Evolutionary conservation across 1,284 basidiomycete species (phyloP), one percentile per base, ranked within the genome.

Genomic region (Golubevia sp.): DNA sequence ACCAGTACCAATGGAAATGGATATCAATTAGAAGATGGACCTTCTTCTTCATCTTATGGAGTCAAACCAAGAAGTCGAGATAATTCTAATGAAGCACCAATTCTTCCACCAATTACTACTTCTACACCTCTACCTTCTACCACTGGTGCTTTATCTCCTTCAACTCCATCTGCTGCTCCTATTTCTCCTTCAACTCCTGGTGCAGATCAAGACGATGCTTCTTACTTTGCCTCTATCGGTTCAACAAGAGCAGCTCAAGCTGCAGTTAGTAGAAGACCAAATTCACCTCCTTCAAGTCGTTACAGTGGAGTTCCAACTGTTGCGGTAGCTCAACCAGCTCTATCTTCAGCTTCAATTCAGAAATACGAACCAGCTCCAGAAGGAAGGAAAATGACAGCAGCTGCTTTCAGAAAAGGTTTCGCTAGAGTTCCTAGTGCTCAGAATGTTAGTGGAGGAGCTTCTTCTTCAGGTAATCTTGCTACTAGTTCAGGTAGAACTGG

Each of bases 331-430:
- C 61, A 56, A 20, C 21, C 15, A 49, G 11, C 27, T 18, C n/a
- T 30, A 27, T 5, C 61, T 18, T 23, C 38, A 7, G 20, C 18
- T 34, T 54, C 49, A 4, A 44, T 44, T 23, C 13, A 58, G 5
- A 26, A 44, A 3, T 63, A 59, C 23, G 59, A 59, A 44, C 34
- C 61, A n/a, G 52, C 58, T 4, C 65, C 54, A 15, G 73, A 67
- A 18, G 76, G 76, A 21, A 69, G 75, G n/a, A 79, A 79, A 55
- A 73, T 77, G 6, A 76, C 73, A 1, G 76, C 76, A 2, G 76
- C 76, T 1, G 76, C 76, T 0, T 79, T 79, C 70, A 62, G 75
- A 4, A 64, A 70, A 18, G 76, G 76, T 1, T 77, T 79, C 48
- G 64, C 58, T 11, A 68, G 75, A 38, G 63, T 65, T 15, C 68